Conservation (phyloP, 2,329 filamentous ascomycete genomes). For the Simplicillium sp. region DNA sequence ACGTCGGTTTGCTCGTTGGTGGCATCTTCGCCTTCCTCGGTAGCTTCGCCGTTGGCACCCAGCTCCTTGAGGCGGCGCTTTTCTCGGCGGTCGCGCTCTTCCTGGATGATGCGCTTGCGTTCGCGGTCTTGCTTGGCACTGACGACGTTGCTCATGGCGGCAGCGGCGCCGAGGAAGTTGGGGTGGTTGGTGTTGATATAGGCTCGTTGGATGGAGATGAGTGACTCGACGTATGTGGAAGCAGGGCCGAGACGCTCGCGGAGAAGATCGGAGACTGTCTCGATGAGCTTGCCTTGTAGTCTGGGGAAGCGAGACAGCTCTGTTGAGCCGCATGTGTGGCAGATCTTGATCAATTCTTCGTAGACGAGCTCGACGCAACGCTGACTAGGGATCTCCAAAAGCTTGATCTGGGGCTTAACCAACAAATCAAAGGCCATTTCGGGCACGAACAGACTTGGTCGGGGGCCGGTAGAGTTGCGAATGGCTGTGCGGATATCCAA, state of each 20-base stretch:
- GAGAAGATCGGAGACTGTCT: conserved; percentile 92
- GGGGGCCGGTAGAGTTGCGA: conserved; percentile 91
- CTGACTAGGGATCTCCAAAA: conserved; percentile 89
- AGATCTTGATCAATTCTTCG: conserved; percentile 98
- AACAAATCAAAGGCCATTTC: conserved; percentile 96
- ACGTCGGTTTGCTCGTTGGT: conserved; percentile 36
- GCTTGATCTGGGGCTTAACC: conserved; percentile 97
- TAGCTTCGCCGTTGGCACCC: conserved; percentile 66
- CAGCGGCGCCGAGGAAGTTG: conserved; percentile 93
- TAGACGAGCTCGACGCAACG: conserved; percentile 97
- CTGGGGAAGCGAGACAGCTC: conserved; percentile 88
- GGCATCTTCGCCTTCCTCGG: conserved; percentile 57
- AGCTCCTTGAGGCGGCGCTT: conserved; percentile 75
- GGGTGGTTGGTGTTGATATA: conserved; percentile 99
- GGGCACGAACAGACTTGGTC: conserved; percentile 92
- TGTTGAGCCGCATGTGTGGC: conserved; percentile 93
- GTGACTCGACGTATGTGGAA: conserved; percentile 85
- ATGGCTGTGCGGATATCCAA: conserved; percentile 95
- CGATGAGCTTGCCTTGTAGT: conserved; percentile 92
- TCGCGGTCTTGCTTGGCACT: conserved; percentile 91
- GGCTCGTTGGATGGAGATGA: conserved; percentile 93
- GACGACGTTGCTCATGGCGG: conserved; percentile 95
- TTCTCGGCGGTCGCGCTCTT: conserved; percentile 81
- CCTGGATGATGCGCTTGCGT: conserved; percentile 66
- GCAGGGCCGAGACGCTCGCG: conserved; percentile 85